Conservation (phyloP, 2,329 filamentous ascomycete species). For the Penicillium sp. region DNA sequence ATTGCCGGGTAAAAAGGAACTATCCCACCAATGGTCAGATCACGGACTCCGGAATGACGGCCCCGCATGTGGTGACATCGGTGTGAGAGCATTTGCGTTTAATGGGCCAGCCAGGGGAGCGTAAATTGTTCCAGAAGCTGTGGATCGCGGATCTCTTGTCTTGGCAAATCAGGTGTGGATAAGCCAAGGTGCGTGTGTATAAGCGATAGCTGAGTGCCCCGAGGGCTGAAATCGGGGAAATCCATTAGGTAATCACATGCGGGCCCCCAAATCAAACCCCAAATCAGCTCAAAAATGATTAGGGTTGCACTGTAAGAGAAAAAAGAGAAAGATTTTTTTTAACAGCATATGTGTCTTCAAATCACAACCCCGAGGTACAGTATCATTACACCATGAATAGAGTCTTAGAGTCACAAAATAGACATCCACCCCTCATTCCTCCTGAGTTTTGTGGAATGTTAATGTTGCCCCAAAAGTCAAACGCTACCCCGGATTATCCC, state of each 20-base stretch:
- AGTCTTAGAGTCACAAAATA: not conserved
- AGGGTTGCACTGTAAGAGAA: conserved; percentile 6
- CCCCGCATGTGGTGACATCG: conserved; percentile 27
- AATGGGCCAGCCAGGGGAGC: conserved; percentile 14
- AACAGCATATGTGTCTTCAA: not conserved
- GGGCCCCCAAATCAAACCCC: not conserved
- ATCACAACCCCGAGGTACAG: too few relatives aligned
- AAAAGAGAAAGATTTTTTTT: not conserved
- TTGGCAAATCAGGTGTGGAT: conserved; percentile 12
- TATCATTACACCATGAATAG: too few relatives aligned
- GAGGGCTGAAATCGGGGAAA: not conserved
- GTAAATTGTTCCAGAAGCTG: conserved; percentile 26
- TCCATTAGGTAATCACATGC: conserved; percentile 9
- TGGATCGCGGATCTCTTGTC: conserved; percentile 26
- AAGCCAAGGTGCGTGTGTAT: conserved; percentile 3
- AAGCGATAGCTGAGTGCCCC: not conserved
- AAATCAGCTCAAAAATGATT: not conserved
- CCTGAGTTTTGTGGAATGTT: conserved; percentile 1
- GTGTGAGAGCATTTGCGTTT: conserved; percentile 10
- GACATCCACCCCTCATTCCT: not conserved
- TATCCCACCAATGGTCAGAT: conserved; percentile 10
- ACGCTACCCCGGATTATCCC: conserved; percentile 10
- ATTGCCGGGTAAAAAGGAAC: not conserved
- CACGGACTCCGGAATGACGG: conserved; percentile 11
- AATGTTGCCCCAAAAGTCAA: conserved; percentile 1